phyloP scores from a whole-genome alignment of 768 basidiomycete species.

The Hygrophorus russula region DNA sequence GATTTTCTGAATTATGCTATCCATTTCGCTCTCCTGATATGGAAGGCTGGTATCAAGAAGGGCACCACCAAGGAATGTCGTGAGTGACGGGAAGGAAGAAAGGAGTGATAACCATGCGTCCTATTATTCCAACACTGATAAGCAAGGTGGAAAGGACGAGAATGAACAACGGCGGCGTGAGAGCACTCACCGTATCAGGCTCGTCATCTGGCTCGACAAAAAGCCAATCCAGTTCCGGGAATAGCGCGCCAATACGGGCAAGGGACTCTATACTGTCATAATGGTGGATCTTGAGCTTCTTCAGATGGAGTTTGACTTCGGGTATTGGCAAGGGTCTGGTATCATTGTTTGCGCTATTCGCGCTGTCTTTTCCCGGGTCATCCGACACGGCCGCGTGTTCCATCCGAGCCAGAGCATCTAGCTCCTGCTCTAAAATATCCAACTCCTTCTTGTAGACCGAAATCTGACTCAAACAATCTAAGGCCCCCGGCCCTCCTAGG shows the following conservation, averaged over 20 bases:
- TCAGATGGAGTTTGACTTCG: conserved; percentile 19
- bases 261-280: conserved; percentile 20
- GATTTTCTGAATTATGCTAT: conserved; percentile 27
- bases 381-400: background rate
- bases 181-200: conserved; percentile 15
- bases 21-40: conserved; percentile 23
- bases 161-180: conserved; percentile 16
- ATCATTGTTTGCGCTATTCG: conserved; percentile 12
- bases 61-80: conserved; percentile 30
- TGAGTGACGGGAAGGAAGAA: conserved; percentile 28
- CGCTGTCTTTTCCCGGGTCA: no score
- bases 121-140: conserved; percentile 10
- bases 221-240: conserved; percentile 29
- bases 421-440: background rate
- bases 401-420: conserved; percentile 20
- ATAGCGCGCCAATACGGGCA: conserved; percentile 22
- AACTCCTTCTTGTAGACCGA: background rate
- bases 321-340: conserved; percentile 18
- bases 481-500: background rate
- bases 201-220: conserved; percentile 16
- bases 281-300: conserved; percentile 20
- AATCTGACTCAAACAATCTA: conserved; percentile 2
- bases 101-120: conserved; percentile 29
- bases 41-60: conserved; percentile 25
- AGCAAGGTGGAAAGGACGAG: background rate